Evolutionary conservation across 2,329 filamentous ascomycete species (phyloP), one percentile per base, ranked within the genome.

Genomic region (Fusarium tuaranense): DNA sequence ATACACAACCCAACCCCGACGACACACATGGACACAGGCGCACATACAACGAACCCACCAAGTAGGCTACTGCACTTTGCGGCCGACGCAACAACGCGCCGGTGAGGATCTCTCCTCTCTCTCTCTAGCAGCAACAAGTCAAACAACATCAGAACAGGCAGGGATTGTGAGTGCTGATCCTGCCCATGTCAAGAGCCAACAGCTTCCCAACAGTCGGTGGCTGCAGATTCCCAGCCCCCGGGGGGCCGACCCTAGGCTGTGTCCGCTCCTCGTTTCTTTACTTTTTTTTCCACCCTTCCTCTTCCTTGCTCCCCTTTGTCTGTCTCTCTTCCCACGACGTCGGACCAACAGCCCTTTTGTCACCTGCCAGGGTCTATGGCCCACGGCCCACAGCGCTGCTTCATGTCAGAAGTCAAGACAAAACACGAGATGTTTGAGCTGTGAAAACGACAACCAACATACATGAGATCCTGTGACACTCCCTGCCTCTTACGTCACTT

Each of bases 211-310:
- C 67, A 69, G 38, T 68, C 65, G 53, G 66, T 75, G 65, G 73
- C 72, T 75, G 72, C 72, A 75, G 67, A 66, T 70, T 74, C 69
- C 72, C 65, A 77, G 61, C 72, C 76, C 74, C 76, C 63, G 62
- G 76, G 44, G 71, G 65, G 63, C 69, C 71, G 73, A 70, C 71
- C 76, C 74, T 77, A 66, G 76, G 62, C 70, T 65, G 68, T 48
- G 72, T 69, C 67, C 64, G 63, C 71, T 44, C 60, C 38, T 65
- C 48, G 18, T 53, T 55, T 55, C 27, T 32, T 53, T 53, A 12
- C 48, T 53, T 53, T 53, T 53, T 53, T 53, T 7, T n/a, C 12
- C 5, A 14, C 32, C 32, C 32, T 34, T 34, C 32, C 32, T 14
- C 32, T 34, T 34, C 16, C 25, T 53, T 30, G 18, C 25, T 53